Base-by-base conservation (phyloP, 1,284 basidiomycete species). In the Ceratobasidium papillatum region DNA sequence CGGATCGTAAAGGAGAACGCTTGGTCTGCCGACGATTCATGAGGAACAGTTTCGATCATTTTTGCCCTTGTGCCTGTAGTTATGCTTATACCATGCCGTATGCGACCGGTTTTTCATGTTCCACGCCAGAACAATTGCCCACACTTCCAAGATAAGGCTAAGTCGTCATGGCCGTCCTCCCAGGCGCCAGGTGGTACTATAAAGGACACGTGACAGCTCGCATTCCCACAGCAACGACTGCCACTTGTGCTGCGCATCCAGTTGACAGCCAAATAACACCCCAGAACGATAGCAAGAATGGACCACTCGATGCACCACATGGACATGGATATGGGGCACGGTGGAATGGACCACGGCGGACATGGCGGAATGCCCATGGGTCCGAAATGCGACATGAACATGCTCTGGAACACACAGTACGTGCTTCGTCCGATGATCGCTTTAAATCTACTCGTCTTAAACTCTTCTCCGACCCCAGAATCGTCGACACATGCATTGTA, bases 1-100 rank as follows among this genome's bases (percentile, higher is more conserved):
- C 89, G 88, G 79, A 82, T 95, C 3, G 84, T 92, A 68, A 94
- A 94, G 80, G 91, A 94, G 80, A 94, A 94, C 79, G 86, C 86
- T 32, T 95, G 93, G 93, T 85, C 82, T 56, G 78, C 91, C 73
- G 88, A 90, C 77, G 81, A 84, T 19, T 82, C 43, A 27, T 64
- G 45, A 36, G 30, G 49, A 34, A 43, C 61, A 45, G n/a, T 49
- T 47, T 30, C 63, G 27, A 27, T 43, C 22, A 8, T 12, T 49
- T 22, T 25, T 41, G 36, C 51, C 58, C 49, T n/a, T 22, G 36
- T 41, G 14, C 19, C 34, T 22, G 34, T 7, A 34, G 1, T 17
- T 62, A 27, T 25, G 38, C 17, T 27, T 45, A 62, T 61, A 41
- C 36, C 8, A n/a, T 22, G n/a, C 38, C 38, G 19, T 47, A 32